Evolutionary conservation across 2,329 filamentous ascomycete species (phyloP), one percentile per base, ranked within the genome.

Genomic region (Xylaria digitata): DNA sequence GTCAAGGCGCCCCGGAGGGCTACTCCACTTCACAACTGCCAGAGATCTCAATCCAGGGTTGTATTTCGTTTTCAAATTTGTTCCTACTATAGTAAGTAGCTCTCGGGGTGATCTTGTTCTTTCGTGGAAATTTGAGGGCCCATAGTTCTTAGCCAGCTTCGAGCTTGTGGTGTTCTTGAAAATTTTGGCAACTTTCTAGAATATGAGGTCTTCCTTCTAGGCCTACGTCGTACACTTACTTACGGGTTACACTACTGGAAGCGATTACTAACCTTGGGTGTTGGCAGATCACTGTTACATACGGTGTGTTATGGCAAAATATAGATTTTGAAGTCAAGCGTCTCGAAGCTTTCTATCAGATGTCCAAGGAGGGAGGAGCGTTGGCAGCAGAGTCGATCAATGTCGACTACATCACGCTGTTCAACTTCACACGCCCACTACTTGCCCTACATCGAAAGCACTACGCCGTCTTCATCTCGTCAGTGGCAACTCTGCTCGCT

Each of bases 51-150:
- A 81, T 0, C 78, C 84, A 0, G 79, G 79, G 26, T 73, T 83
- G 2, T 91, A 90, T 75, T 89, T 91, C 71, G 81, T 83, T 26
- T 82, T 90, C 79, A 90, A 89, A 75, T 91, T 90, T 73, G 76
- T 85, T 9, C 89, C 89, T 1, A 90, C 87, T 0, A 78, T 90
- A 2, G 37, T 40, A 40, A 40, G 37, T 40, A 40, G 1, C 15
- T 15, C 37, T 40, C 13, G 37, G 13, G 15, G 3, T 40, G 4
- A 15, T n/a, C n/a, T n/a, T n/a, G n/a, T n/a, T n/a, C n/a, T n/a
- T n/a, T 89, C 96, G 0, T 99, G 96, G 96, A 95, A 96, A 75
- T 99, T 98, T 69, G 96, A 99, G 78, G 96, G 96, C 0, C 96
- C 2, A 99, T 99, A 96, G 96, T 99, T 73, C 87, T 99, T 68